Percentiles rank a stretch among this genome's conserved stretches.
Conservation (phyloP, 306 rosid genomes). For the Luffa aegyptiaca region DNA sequence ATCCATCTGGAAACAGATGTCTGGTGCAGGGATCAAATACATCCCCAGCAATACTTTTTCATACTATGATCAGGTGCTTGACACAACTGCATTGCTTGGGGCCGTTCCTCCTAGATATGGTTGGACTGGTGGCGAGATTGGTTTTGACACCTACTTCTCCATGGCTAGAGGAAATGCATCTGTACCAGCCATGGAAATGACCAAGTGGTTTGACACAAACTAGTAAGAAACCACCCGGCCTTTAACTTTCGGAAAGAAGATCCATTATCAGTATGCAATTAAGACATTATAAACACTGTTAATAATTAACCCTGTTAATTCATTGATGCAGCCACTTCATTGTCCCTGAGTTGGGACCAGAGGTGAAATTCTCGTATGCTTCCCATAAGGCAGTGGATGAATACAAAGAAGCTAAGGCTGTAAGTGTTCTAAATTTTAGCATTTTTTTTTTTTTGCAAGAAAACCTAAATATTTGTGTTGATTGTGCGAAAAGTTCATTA, state of each 20-base stretch:
- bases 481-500: background rate
- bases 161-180: conserved; percentile 80
- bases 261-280: conserved; percentile 5
- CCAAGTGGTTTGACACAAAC: conserved; percentile 90
- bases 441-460: too few relatives aligned
- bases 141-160: conserved; percentile 67
- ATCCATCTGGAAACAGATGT: conserved; percentile 80
- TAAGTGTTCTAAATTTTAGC: conserved; percentile 20
- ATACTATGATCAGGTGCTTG: conserved; percentile 78
- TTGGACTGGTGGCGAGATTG: conserved; percentile 63
- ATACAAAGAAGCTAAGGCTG: conserved; percentile 74
- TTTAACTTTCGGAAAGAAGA: background rate
- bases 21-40: conserved; percentile 48
- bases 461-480: background rate
- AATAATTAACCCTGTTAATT: background rate
- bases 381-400: conserved; percentile 80
- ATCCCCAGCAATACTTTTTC: conserved; percentile 84
- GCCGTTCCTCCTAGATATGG: conserved; percentile 75
- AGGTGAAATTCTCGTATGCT: conserved; percentile 64
- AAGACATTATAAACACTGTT: background rate
- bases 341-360: conserved; percentile 83
- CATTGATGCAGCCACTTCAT: conserved; percentile 63
- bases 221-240: conserved; percentile 29
- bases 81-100: conserved; percentile 78
- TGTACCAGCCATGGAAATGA: conserved; percentile 84